Base-by-base conservation (phyloP, 441 rosid species). In the Pelargonium myrrhifolium region DNA sequence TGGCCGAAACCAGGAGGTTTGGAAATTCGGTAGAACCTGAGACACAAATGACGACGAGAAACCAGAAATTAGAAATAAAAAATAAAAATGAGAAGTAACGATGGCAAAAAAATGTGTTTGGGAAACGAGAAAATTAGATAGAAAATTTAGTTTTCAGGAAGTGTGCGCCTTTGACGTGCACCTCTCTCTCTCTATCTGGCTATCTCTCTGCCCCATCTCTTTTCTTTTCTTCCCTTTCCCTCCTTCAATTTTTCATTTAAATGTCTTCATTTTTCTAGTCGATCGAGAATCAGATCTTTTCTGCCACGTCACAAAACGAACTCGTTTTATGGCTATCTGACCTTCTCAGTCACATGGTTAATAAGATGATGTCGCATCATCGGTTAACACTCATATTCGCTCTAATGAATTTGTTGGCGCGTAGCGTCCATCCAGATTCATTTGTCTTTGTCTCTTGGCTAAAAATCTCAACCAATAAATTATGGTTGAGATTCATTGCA, bases 241-340 rank as follows among this genome's bases (percentile, higher is more conserved):
- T 59, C 63, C 37, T 59, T 59, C 60, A 53, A 53, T 8, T 22
- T 43, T 43, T 43, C 49, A 9, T 8, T 6, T 3, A 59, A 59
- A 28, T 9, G 37, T 59, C 15, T 59, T 59, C 14, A 43, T 43
- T 43, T 43, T 28, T 28, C 31, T 28, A 1, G 31, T 3, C 31
- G 31, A 28, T 28, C 31, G 31, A 28, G 31, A 43, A 43, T 43
- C 14, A 6, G 7, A 8, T 43, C 9, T 12, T 9, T 26, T 49
- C 20, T 4, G 20, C 71, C 71, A 72, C 47, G 71, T 72, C 67
- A 37, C 56, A 70, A 9, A 67, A 62, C 42, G 70, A 66, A 35
- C 37, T 62, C 12, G 28, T 58, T 71, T 28, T 4, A 28, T 28
- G 31, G 3, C 31, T 28, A 28, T 28, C n/a, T n/a, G n/a, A n/a